Evolutionary conservation across 169 alveolate genomes (phyloP).

Genomic region (Plasmodium relictum): DNA sequence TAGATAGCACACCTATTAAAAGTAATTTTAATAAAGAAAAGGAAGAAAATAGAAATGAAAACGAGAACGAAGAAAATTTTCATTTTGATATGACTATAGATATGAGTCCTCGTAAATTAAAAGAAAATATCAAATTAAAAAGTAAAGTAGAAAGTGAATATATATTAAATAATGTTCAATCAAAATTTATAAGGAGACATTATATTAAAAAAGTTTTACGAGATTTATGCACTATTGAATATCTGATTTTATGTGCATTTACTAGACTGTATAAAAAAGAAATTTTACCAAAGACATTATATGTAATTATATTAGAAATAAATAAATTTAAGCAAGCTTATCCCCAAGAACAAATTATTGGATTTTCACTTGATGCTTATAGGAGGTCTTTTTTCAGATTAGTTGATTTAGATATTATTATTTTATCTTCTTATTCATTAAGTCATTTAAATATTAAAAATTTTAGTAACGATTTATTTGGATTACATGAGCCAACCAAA

Average conservation of each 20-base stretch:
- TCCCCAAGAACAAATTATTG: conserved; percentile 74
- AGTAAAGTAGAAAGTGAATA: conserved; percentile 65
- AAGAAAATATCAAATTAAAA: conserved; percentile 46
- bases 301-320: conserved; percentile 66
- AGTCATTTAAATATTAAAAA: conserved; percentile 71
- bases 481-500: conserved; percentile 68
- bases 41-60: background rate
- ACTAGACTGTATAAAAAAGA: conserved; percentile 66
- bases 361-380: conserved; percentile 64
- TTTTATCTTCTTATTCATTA: conserved; percentile 64
- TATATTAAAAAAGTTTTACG: conserved; percentile 62
- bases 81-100: conserved; percentile 45
- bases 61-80: background rate
- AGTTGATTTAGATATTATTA: conserved; percentile 52
- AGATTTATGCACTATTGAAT: conserved; percentile 57
- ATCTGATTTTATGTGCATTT: conserved; percentile 72
- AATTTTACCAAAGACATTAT: conserved; percentile 58
- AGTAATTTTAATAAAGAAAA: conserved; percentile 14
- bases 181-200: conserved; percentile 66
- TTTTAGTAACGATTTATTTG: conserved; percentile 65
- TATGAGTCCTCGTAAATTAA: conserved; percentile 70
- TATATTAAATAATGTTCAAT: conserved; percentile 61
- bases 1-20: conserved; percentile 58
- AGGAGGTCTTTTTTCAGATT: conserved; percentile 67
- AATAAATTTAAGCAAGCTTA: conserved; percentile 74